phyloP scores from a whole-genome alignment of 768 basidiomycete species.

The Leccinum subtestaceum region DNA sequence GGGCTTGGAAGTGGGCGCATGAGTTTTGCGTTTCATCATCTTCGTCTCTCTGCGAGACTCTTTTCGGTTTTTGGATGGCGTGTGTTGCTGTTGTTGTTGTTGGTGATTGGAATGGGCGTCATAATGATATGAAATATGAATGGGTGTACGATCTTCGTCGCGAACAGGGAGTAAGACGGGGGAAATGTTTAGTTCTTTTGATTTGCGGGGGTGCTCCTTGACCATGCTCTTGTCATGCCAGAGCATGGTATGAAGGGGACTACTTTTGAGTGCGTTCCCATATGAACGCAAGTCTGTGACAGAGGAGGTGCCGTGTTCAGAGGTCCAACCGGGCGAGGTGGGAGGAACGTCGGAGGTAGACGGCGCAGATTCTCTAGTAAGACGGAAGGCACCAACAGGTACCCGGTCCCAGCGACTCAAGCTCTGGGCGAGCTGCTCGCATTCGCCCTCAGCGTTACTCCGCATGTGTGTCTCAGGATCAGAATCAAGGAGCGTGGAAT shows the following conservation, averaged over 20 bases:
- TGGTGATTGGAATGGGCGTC: constrained; percentile 36
- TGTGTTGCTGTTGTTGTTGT: constrained; percentile 29
- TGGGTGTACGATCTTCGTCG: constrained; percentile 59
- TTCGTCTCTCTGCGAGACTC: constrained; percentile 68
- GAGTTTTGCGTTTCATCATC: constrained; percentile 58
- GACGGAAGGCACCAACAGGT: constrained; percentile 70
- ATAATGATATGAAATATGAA: constrained; percentile 34
- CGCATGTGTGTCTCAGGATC: constrained; percentile 41
- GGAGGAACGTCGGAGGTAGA: constrained; percentile 23
- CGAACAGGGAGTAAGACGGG: constrained; percentile 51
- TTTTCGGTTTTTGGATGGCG: constrained; percentile 54
- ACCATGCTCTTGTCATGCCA: constrained; percentile 35
- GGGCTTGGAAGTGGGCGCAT: constrained; percentile 36
- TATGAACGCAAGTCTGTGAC: constrained; percentile 18
- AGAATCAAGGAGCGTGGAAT: constrained; percentile 65
- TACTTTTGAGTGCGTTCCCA: too few species aligned
- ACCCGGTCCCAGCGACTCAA: constrained; percentile 73
- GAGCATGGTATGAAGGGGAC: too few species aligned
- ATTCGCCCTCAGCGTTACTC: constrained; percentile 34
- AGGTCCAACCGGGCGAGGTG: constrained; percentile 29
- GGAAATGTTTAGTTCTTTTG: constrained; percentile 41
- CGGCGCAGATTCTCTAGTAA: constrained; percentile 42
- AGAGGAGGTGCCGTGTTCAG: constrained; percentile 24
- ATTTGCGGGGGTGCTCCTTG: constrained; percentile 26
- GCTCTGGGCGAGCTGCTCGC: constrained; percentile 43